These are phyloP conservation scores for Pyricularia grisea DNA, from an alignment of 2,329 filamentous ascomycete species.

Conservation along the genomic window DNA sequence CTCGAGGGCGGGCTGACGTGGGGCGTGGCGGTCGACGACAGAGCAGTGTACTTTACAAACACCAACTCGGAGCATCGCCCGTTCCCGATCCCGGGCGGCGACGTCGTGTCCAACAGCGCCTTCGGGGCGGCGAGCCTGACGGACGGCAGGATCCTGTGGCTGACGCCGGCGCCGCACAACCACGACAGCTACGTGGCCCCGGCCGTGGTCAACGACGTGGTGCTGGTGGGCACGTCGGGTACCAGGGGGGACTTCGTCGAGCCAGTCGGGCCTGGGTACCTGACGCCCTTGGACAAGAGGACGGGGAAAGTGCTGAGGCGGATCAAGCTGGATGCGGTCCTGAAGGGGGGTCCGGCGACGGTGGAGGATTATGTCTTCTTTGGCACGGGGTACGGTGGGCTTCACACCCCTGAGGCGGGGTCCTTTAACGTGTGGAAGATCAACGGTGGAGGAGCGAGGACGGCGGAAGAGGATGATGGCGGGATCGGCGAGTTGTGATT, in stretches of 20 bases:
- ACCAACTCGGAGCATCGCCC: slow-evolving; percentile 12
- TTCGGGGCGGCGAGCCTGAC: slow-evolving; percentile 10
- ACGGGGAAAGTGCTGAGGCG: slow-evolving; percentile 6
- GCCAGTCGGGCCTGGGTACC: neutral
- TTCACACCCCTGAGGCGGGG: neutral
- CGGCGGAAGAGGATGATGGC: neutral
- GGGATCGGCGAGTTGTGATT: neutral
- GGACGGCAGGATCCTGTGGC: slow-evolving; percentile 11
- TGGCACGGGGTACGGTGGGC: slow-evolving; percentile 10
- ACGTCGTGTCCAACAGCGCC: slow-evolving; percentile 7
- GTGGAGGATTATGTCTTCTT: slow-evolving; percentile 9
- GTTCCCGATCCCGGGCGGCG: slow-evolving; percentile 7
- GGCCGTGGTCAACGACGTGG: slow-evolving; percentile 11
- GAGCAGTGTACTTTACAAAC: slow-evolving; percentile 18
- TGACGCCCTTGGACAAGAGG: slow-evolving; percentile 7
- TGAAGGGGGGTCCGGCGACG: slow-evolving; percentile 9
- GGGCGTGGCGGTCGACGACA: slow-evolving; percentile 21
- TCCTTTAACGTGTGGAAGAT: slow-evolving; percentile 2
- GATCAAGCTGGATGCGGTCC: slow-evolving; percentile 4
- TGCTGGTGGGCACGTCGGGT: slow-evolving; percentile 7
- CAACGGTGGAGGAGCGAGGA: neutral
- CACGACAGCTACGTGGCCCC: slow-evolving; percentile 6
- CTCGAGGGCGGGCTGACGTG: slow-evolving; percentile 18
- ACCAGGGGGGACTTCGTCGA: neutral
- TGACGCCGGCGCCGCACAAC: slow-evolving; percentile 8